Conservation (phyloP, 495 filamentous ascomycete genomes). For the Annulohypoxylon maeteangense region DNA sequence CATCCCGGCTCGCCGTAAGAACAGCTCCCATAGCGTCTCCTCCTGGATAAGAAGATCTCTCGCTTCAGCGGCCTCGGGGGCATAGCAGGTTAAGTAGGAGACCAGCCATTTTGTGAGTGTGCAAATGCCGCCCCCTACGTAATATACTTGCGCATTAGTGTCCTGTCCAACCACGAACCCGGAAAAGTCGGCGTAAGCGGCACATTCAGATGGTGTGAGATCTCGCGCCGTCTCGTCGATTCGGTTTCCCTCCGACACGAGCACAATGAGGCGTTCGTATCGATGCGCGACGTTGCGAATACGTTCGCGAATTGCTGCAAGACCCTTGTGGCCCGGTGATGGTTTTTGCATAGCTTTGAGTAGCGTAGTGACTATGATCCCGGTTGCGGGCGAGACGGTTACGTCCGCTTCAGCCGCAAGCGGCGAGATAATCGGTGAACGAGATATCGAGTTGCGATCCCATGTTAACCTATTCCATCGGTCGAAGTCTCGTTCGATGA, state of each 20-base stretch:
- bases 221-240: conserved; percentile 52
- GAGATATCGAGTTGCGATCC: conserved; percentile 46
- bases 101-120: conserved; percentile 69
- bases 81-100: conserved; percentile 56
- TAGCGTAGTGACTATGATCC: conserved; percentile 75
- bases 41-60: conserved; percentile 50
- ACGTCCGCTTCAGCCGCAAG: conserved; percentile 76
- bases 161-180: conserved; percentile 60
- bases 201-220: conserved; percentile 58
- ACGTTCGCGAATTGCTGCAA: conserved; percentile 65
- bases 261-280: conserved; percentile 77
- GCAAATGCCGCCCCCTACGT: conserved; percentile 66
- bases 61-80: conserved; percentile 44
- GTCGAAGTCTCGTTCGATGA: conserved; percentile 70
- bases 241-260: conserved; percentile 68
- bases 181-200: conserved; percentile 65
- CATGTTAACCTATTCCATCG: conserved; percentile 51
- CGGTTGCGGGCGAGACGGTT: conserved; percentile 74
- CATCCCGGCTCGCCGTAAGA: conserved; percentile 76
- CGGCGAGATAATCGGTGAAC: conserved; percentile 46
- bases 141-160: conserved; percentile 57
- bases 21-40: conserved; percentile 78
- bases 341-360: conserved; percentile 78
- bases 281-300: conserved; percentile 64
- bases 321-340: conserved; percentile 67